Base-by-base conservation (phyloP, 2,329 filamentous ascomycete genomes). In the Amphichorda felina region DNA sequence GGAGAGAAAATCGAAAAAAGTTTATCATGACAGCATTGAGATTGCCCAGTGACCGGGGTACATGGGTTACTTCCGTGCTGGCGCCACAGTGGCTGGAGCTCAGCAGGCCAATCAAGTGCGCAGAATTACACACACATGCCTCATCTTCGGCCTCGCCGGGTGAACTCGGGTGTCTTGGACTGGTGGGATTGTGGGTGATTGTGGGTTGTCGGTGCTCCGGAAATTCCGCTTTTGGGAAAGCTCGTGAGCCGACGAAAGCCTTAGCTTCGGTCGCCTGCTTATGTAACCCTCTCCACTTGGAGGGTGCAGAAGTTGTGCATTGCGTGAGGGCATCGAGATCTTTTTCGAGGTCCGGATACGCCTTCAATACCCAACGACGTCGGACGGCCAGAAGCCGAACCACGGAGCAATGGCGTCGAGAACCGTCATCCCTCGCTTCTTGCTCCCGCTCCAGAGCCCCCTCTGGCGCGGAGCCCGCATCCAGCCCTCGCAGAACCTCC, bases 401-500 rank as follows among this genome's bases (percentile, higher is more conserved):
- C n/a, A 11, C 24, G 24, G 16, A 22, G 18, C 21, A 11, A 58
- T 72, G 64, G 54, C 66, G 34, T 64, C 64, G 26, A 57, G 63
- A n/a, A 57, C 63, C 17, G 54, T 65, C 42, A 80, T 82, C 41
- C 78, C 78, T 21, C 69, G 70, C 32, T 82, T 82, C 51, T 68
- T 83, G n/a, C 68, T 83, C 28, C 79, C 79, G 4, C 68, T 75
- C 41, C 66, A 71, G 45, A 61, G 70, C 37, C 59, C 64, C 21
- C 60, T 76, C 47, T 78, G 74, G 73, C 65, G 64, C 36, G 56
- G 55, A 40, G 43, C 58, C 33, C 49, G 49, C 39, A 53, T 57
- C 37, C 56, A 53, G 13, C 43, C 50, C 38, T 53, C 56, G 11
- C 55, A 59, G 36, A 53, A 50, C 42, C 46, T 59, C 38, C 46